Percentiles rank a stretch among this genome's conserved stretches.
These are phyloP conservation scores for Tylopilus sp. DNA, from an alignment of 768 basidiomycete species.

Conservation along the genomic window DNA sequence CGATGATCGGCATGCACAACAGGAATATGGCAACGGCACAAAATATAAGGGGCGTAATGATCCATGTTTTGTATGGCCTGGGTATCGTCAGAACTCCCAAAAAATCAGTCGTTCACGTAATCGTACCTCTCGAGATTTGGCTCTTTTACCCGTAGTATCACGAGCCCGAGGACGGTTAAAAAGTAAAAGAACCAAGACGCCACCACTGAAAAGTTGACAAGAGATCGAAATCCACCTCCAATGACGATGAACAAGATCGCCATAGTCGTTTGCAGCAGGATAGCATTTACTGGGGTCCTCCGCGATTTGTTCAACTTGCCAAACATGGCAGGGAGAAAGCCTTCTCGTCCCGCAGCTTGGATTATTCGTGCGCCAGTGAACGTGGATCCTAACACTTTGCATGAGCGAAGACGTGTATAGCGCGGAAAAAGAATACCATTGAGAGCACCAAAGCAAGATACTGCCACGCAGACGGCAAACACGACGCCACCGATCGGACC, in stretches of 20 bases:
- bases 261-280: slow-evolving; percentile 70
- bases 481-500: slow-evolving; percentile 83
- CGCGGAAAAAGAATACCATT: slow-evolving; percentile 56
- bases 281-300: slow-evolving; percentile 86
- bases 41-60: slow-evolving; percentile 85
- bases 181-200: slow-evolving; percentile 88
- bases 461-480: slow-evolving; percentile 88
- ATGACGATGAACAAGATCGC: slow-evolving; percentile 77
- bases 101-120: not conserved
- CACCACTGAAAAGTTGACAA: slow-evolving; percentile 88
- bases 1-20: slow-evolving; percentile 90
- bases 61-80: slow-evolving; percentile 94
- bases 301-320: slow-evolving; percentile 69
- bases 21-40: slow-evolving; percentile 64
- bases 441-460: slow-evolving; percentile 93
- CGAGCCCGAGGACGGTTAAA: slow-evolving; percentile 80
- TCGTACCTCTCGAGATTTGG: slow-evolving; percentile 76
- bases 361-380: slow-evolving; percentile 83
- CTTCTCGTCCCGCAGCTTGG: slow-evolving; percentile 84
- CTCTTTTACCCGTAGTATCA: slow-evolving; percentile 87
- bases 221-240: slow-evolving; percentile 84
- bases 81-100: not conserved
- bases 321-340: slow-evolving; percentile 83
- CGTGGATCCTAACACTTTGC: slow-evolving; percentile 48
- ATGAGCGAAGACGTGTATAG: not conserved